Evolutionary conservation across 1,139 yeast species (phyloP), one percentile per base, ranked within the genome.

Genomic region (Petasospora rhodanensis): DNA sequence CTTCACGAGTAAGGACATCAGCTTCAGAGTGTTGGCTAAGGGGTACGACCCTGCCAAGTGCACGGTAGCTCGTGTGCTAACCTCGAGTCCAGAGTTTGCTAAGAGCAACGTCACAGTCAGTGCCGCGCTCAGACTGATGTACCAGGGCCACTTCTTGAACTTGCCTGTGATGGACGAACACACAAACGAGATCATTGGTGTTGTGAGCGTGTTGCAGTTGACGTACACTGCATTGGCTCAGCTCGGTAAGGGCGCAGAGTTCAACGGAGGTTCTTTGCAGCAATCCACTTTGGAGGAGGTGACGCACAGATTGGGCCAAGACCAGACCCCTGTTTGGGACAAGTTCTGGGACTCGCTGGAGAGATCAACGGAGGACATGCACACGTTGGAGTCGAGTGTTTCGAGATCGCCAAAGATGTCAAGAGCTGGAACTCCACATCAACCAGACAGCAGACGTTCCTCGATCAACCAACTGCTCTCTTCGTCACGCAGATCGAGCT

Each of bases 61-160:
- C 8, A 59, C 58, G 6, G 60, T 64, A 18, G 61, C 62, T 2
- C 46, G 68, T 25, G 61, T 63, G 2, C 56, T 64, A 56, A 64
- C 69, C 0, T 56, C 67, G 3, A 59, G 60, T 30, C 70, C 70
- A 0, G 62, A 62, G 31, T 63, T 59, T 52, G 69, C 68, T 1
- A 55, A 51, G 19, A 58, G 55, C 22, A 40, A 49, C 10, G 42
- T 59, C 41, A 58, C 58, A 3, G 58, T 64, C n/a, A 61, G 62
- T 32, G 54, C 59, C 9, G 69, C 68, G 6, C 43, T 64, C 29
- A 51, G 66, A 38, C 43, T 62, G 36, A 64, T 64, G 70, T 63
- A 60, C 38, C 64, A 61, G 28, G 70, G 69, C 1, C 61, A 62
- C 35, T 64, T 59, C 31, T 37, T 64, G 28, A 64, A 62, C 34